Evolutionary conservation across 768 basidiomycete species (phyloP).

Genomic region (Lactarius deliciosus): DNA sequence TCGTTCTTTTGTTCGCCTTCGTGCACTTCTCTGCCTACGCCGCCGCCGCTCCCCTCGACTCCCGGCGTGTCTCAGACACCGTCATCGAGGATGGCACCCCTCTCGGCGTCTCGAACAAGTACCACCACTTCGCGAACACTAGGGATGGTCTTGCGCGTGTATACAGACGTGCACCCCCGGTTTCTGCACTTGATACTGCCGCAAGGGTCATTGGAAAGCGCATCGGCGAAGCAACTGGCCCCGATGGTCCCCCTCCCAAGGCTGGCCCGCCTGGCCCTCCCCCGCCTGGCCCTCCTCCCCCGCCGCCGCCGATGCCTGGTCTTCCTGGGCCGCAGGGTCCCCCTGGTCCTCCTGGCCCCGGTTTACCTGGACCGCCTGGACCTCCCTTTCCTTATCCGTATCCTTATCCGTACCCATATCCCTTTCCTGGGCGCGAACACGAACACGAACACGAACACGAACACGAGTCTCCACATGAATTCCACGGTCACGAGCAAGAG

Average conservation of each 20-base stretch:
- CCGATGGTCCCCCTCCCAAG: no score
- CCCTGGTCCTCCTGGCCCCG: conserved; percentile 3
- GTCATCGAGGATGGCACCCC: conserved; percentile 5
- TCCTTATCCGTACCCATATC: neutral
- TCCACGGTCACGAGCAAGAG: neutral
- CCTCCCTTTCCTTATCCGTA: neutral
- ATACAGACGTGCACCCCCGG: neutral
- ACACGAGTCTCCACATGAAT: neutral
- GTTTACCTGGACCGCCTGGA: neutral
- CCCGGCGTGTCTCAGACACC: neutral
- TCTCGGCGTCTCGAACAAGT: neutral
- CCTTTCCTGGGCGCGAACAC: neutral
- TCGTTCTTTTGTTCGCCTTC: conserved; percentile 22
- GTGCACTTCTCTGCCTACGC: conserved; percentile 16
- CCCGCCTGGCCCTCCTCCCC: no score
- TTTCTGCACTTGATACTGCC: neutral
- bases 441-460: neutral
- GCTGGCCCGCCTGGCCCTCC: no score
- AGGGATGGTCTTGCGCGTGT: neutral
- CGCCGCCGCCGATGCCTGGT: neutral
- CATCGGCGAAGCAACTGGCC: neutral
- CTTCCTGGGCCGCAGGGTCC: neutral
- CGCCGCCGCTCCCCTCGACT: conserved; percentile 8
- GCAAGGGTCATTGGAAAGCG: neutral
- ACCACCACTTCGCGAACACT: conserved; percentile 9